Conservation (phyloP, 2,329 filamentous ascomycete genomes). For the Lasiodiplodia sp. region DNA sequence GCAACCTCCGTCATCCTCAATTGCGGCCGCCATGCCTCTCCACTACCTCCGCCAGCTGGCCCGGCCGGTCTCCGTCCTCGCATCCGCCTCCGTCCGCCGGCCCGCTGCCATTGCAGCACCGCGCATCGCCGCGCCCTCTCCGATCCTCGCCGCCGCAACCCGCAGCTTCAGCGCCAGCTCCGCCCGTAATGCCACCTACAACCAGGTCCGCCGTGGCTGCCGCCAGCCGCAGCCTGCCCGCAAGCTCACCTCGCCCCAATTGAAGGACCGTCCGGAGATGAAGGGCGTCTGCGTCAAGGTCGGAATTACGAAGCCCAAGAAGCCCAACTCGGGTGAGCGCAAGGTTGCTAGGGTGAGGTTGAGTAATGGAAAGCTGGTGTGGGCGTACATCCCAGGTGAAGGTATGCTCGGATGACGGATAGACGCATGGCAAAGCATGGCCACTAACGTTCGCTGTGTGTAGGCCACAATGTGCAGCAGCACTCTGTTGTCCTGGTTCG, state of each 20-base stretch:
- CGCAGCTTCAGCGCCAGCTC: slow-evolving; percentile 50
- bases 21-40: slow-evolving; percentile 24
- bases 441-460: not conserved
- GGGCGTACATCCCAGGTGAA: slow-evolving; percentile 95
- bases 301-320: slow-evolving; percentile 93
- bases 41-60: slow-evolving; percentile 26
- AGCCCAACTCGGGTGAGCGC: slow-evolving; percentile 96
- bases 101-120: not conserved
- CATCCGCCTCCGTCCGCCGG: not conserved
- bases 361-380: slow-evolving; percentile 85
- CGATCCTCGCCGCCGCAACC: slow-evolving; percentile 31
- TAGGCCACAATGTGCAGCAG: slow-evolving; percentile 96
- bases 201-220: slow-evolving; percentile 69
- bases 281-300: slow-evolving; percentile 98
- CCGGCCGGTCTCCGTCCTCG: slow-evolving; percentile 3
- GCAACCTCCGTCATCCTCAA: not conserved
- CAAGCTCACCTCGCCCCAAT: slow-evolving; percentile 86
- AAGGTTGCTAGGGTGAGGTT: slow-evolving; percentile 93
- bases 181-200: slow-evolving; percentile 54
- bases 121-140: slow-evolving; percentile 21
- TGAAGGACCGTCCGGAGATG: slow-evolving; percentile 78
- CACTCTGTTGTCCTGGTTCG: slow-evolving; percentile 97
- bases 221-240: slow-evolving; percentile 81
- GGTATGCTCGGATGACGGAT: slow-evolving; percentile 55
- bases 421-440: slow-evolving; percentile 21